Evolutionary conservation across 345 rosid species (phyloP), one percentile per base, ranked within the genome.

Genomic region (Brassica carinata): DNA sequence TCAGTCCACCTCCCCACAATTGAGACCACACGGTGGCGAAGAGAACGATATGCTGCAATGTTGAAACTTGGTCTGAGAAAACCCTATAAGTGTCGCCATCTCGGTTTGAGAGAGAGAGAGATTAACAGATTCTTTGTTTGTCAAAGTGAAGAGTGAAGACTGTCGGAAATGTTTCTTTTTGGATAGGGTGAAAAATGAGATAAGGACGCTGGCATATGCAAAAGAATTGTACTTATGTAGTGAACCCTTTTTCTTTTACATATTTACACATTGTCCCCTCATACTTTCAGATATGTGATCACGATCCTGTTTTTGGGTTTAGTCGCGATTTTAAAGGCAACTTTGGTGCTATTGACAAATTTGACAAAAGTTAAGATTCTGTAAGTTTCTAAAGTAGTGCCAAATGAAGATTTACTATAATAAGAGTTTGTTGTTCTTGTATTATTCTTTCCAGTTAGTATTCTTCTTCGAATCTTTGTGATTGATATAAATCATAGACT

Each of bases 1-100:
- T n/a, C n/a, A n/a, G n/a, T n/a, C n/a, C n/a, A n/a, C n/a, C n/a
- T n/a, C n/a, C n/a, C n/a, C n/a, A n/a, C n/a, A n/a, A n/a, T n/a
- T n/a, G n/a, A n/a, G n/a, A n/a, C n/a, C n/a, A n/a, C n/a, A n/a
- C n/a, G n/a, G n/a, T n/a, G n/a, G n/a, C n/a, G n/a, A n/a, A n/a
- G n/a, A n/a, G n/a, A n/a, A n/a, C n/a, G n/a, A n/a, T n/a, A n/a
- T n/a, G n/a, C n/a, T n/a, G n/a, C n/a, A n/a, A n/a, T n/a, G n/a
- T n/a, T n/a, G n/a, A n/a, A n/a, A n/a, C n/a, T n/a, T n/a, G n/a
- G n/a, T n/a, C n/a, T n/a, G n/a, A n/a, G n/a, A 81, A 3, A 86
- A 79, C 64, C 85, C 85, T 57, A 83, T 72, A 14, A 83, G 81
- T 5, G 90, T 73, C 11, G 94, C 77, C 91, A 89, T 55, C 85